Conservation (phyloP, 164 flowering plant species). For the Warburgia ugandensis region DNA sequence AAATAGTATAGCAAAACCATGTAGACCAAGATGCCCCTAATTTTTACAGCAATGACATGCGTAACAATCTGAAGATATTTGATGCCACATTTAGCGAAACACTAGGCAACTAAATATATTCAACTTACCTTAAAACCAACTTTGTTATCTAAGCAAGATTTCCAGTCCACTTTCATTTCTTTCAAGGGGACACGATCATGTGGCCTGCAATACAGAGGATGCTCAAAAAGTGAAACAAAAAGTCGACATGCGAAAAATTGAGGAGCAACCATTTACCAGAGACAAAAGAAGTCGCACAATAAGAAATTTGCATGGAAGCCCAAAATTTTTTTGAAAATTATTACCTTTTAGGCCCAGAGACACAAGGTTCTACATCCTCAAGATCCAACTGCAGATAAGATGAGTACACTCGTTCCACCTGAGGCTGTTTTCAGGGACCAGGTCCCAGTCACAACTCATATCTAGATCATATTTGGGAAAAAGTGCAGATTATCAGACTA, state of each 20-base stretch:
- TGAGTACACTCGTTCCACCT: constrained; percentile 70
- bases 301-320: too few relatives aligned
- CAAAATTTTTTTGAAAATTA: too few relatives aligned
- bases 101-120: not conserved
- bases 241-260: too few relatives aligned
- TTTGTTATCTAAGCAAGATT: constrained; percentile 77
- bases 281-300: too few relatives aligned
- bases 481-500: too few relatives aligned
- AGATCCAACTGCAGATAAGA: constrained; percentile 68
- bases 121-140: constrained; percentile 83
- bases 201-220: constrained; percentile 40
- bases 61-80: too few relatives aligned
- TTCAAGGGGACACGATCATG: constrained; percentile 85
- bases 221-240: constrained; percentile 1
- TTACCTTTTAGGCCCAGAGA: constrained; percentile 93
- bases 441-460: constrained; percentile 7
- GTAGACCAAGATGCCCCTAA: too few relatives aligned
- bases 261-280: too few relatives aligned
- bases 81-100: too few relatives aligned
- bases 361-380: constrained; percentile 78
- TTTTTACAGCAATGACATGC: too few relatives aligned
- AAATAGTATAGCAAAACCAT: too few relatives aligned
- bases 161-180: constrained; percentile 94
- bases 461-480: too few relatives aligned
- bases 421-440: constrained; percentile 50